Evolutionary conservation across 2,329 filamentous ascomycete genomes (phyloP), one percentile per base, ranked within the genome.

Genomic region (Cordyceps pruinosa): DNA sequence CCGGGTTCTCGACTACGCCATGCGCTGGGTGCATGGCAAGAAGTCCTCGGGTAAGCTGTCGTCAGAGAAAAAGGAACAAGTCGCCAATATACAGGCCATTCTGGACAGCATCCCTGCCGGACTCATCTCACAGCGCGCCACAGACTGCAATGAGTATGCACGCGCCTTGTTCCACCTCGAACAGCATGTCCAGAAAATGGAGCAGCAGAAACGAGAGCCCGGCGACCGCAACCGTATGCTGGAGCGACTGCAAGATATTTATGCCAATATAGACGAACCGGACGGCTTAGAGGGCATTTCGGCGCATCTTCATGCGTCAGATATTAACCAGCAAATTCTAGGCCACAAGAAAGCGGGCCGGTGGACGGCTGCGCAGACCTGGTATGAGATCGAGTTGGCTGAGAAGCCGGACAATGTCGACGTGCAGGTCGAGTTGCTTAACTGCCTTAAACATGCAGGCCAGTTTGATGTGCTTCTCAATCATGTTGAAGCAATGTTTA

Each of bases 251-350:
- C 93, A 97, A 67, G 86, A 93, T 54, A 96, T 99, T 19, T 99
- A 99, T 70, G 90, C 90, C 1, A 89, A 97, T 64, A 97, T 99
- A 60, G 94, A 99, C 66, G 94, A 99, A 65, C 95, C 94, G 0
- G 94, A 99, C 70, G 92, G 93, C 1, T 86, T 99, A 34, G 92
- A 97, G 68, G 94, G 94, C 3, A 93, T 99, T 60, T 96, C 93
- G 1, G 85, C 90, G 21, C 88, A 94, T 68, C 77, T 97, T 3
- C 87, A 88, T 58, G 84, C 91, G 12, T 76, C 97, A n/a, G 89
- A 95, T 62, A 87, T 97, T 50, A 89, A 96, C 59, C 93, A 97
- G 68, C 92, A 97, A 68, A 88, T 97, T 32, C 78, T 97, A 56
- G 90, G 95, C 65, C 91, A 99, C 72, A 85, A 89, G 58, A 97